Evolutionary conservation across 306 rosid species (phyloP).

Genomic region (Cajanus cajan): DNA sequence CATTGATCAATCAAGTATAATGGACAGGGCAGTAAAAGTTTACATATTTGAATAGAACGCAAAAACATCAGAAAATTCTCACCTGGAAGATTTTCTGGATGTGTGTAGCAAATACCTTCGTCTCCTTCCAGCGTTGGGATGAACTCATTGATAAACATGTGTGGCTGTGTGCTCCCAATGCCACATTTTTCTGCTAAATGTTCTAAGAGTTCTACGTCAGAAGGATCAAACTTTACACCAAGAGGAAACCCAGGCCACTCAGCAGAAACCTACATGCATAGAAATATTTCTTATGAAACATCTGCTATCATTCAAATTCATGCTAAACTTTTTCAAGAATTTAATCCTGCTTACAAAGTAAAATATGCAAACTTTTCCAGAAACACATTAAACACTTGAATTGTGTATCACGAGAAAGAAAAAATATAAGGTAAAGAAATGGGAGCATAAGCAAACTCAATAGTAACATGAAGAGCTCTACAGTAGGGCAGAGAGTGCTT

Average conservation of each 20-base stretch:
- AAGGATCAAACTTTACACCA: constrained; percentile 94
- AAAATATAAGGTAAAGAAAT: background rate
- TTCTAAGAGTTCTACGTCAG: constrained; percentile 64
- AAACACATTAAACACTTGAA: constrained; percentile 1
- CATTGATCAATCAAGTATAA: background rate
- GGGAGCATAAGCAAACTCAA: background rate
- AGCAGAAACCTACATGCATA: constrained; percentile 53
- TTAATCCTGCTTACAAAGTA: background rate
- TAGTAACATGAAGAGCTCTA: background rate
- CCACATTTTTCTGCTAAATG: constrained; percentile 85
- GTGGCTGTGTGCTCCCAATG: constrained; percentile 51
- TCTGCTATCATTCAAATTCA: constrained; percentile 9
- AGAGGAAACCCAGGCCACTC: constrained; percentile 94
- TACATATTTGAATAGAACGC: background rate
- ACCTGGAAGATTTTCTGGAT: constrained; percentile 94
- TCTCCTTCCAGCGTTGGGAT: constrained; percentile 72
- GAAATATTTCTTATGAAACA: constrained; percentile 12
- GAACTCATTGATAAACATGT: constrained; percentile 70
- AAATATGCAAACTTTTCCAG: constrained; percentile 13
- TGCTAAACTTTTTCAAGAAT: constrained; percentile 8
- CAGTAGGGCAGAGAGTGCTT: background rate
- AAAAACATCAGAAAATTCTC: constrained; percentile 28
- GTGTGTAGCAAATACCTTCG: constrained; percentile 75
- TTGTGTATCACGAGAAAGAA: background rate
- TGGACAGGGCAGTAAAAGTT: background rate